phyloP scores from a whole-genome alignment of 176 grass and related monocot genomes.

The Lolium rigidum region DNA sequence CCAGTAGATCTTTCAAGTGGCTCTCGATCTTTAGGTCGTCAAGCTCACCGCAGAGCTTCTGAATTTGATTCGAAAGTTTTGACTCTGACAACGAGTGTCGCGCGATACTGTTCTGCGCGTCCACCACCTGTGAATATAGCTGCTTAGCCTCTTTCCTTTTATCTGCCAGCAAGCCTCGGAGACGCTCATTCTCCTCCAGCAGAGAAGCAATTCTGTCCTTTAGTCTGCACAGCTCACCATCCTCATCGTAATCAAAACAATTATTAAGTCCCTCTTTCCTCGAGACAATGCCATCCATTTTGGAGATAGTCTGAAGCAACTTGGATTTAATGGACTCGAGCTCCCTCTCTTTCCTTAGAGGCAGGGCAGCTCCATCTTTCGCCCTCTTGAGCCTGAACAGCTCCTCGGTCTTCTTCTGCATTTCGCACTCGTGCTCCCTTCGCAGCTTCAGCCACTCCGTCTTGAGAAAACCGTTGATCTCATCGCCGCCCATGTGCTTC shows the following conservation, averaged over 20 bases:
- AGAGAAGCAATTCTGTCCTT: constrained; percentile 58
- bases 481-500: constrained; percentile 65
- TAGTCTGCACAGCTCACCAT: constrained; percentile 45
- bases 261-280: constrained; percentile 36
- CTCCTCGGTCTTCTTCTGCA: constrained; percentile 81
- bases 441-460: constrained; percentile 65
- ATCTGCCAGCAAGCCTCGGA: constrained; percentile 57
- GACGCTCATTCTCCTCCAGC: constrained; percentile 57
- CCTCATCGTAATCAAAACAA: constrained; percentile 35
- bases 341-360: constrained; percentile 76
- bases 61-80: constrained; percentile 40
- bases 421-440: constrained; percentile 61
- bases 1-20: constrained; percentile 49
- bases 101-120: too few species aligned
- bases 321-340: constrained; percentile 56
- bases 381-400: constrained; percentile 85
- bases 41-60: constrained; percentile 52
- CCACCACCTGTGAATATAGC: constrained; percentile 27
- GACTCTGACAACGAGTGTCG: neutral
- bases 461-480: constrained; percentile 57
- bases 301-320: constrained; percentile 61
- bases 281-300: constrained; percentile 57
- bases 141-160: constrained; percentile 49
- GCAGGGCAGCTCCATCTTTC: constrained; percentile 57
- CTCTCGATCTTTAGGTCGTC: constrained; percentile 59